A percentile compares a stretch with the other conserved stretches of the same genome.
phyloP scores from a whole-genome alignment of 441 rosid genomes.

The Heliophila coronopifolia region DNA sequence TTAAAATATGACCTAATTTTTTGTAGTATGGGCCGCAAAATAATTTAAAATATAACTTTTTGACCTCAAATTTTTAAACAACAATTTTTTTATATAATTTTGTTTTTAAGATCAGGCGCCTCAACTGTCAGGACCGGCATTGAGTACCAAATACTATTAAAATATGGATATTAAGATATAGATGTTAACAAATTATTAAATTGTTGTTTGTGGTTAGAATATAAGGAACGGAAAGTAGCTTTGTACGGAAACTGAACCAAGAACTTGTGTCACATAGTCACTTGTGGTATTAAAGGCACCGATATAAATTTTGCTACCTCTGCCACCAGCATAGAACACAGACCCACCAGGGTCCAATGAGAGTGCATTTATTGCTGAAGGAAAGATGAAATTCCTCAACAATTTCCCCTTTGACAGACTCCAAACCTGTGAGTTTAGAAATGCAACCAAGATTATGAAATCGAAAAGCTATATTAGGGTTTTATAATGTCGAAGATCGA shows the following conservation, averaged over 20 bases:
- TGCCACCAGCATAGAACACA: slow-evolving; percentile 80
- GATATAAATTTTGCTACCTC: slow-evolving; percentile 68
- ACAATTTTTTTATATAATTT: too few species aligned
- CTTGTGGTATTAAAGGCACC: slow-evolving; percentile 60
- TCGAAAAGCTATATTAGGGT: neutral
- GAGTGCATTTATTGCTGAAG: slow-evolving; percentile 63
- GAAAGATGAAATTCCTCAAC: slow-evolving; percentile 58
- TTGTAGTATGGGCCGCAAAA: too few species aligned
- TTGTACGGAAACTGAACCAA: slow-evolving; percentile 56
- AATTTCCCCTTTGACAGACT: slow-evolving; percentile 57
- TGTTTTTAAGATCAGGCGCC: too few species aligned
- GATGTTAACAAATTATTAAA: slow-evolving; percentile 1
- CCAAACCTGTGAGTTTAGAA: slow-evolving; percentile 47
- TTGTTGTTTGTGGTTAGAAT: neutral
- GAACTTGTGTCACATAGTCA: slow-evolving; percentile 47
- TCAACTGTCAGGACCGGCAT: too few species aligned
- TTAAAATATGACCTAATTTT: too few species aligned
- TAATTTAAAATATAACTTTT: too few species aligned
- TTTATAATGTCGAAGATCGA: neutral
- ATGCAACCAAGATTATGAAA: slow-evolving; percentile 1
- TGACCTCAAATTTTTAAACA: too few species aligned
- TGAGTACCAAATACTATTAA: too few species aligned
- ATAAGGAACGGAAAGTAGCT: slow-evolving; percentile 35
- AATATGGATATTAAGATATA: neutral
- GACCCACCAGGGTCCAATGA: slow-evolving; percentile 74